phyloP scores from a whole-genome alignment of 2,329 filamentous ascomycete genomes.

The Fusarium torreyae region DNA sequence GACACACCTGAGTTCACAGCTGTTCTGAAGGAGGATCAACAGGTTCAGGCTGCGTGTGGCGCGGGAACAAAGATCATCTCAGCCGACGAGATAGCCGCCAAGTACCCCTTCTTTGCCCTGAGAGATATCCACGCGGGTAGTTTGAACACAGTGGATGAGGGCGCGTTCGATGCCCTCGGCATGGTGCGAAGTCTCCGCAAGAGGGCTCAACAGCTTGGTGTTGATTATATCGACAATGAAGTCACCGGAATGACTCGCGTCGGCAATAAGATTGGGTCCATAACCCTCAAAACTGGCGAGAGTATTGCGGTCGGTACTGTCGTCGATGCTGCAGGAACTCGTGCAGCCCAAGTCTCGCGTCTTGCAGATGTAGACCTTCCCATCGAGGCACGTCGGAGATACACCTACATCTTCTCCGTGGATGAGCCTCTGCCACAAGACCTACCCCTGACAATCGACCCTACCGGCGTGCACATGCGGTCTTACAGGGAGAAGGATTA shows the following conservation, averaged over 20 bases:
- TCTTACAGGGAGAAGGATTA: conserved; percentile 24
- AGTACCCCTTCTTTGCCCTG: conserved; percentile 19
- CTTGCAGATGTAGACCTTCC: conserved; percentile 19
- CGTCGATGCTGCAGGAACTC: conserved; percentile 21
- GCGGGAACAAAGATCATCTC: conserved; percentile 22
- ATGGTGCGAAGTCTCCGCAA: conserved; percentile 17
- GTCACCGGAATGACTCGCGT: conserved; percentile 5
- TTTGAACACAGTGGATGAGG: conserved; percentile 25
- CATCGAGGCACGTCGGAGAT: conserved; percentile 24
- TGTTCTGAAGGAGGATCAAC: conserved; percentile 12
- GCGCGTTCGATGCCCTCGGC: conserved; percentile 24
- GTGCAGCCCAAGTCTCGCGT: conserved; percentile 7
- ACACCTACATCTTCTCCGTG: conserved; percentile 28
- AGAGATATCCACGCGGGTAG: conserved; percentile 20
- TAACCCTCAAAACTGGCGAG: conserved; percentile 25
- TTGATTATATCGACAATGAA: conserved; percentile 28
- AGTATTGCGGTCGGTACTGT: not conserved
- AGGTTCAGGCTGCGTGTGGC: conserved; percentile 17
- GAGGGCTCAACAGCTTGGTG: conserved; percentile 1
- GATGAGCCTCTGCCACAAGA: conserved; percentile 24
- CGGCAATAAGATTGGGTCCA: not conserved
- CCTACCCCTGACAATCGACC: conserved; percentile 23
- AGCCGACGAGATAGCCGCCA: conserved; percentile 10
- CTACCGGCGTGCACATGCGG: conserved; percentile 29
- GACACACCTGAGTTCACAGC: conserved; percentile 10